Evolutionary conservation across 2,329 filamentous ascomycete genomes (phyloP), one percentile per base, ranked within the genome.

Genomic region (Phialemonium atrogriseum): DNA sequence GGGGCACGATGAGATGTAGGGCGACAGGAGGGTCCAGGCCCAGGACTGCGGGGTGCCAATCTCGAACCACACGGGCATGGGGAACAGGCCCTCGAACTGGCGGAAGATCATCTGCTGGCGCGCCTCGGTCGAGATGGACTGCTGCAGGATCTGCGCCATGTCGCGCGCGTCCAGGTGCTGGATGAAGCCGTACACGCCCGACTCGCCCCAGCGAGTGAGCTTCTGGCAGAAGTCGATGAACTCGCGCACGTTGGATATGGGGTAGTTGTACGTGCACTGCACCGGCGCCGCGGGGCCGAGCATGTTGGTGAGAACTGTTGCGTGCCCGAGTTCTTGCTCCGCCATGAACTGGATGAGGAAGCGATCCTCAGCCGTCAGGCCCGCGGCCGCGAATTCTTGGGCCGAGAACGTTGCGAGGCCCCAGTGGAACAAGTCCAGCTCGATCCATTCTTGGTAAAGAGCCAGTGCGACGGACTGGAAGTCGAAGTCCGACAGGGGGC

Each of bases 191-290:
- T 84, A 87, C 2, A 88, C 83, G 27, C 84, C 81, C 9, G 79
- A 72, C 54, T 91, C 84, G 29, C 84, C 84, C 56, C 73, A 86
- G 20, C 83, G 78, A 1, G 85, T 91, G n/a, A 91, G 59, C 57
- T 87, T 87, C 59, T 89, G 83, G 55, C 74, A 79, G 60, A 91
- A 91, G 61, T 91, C 84, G 46, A 91, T 65, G 49, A 76, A 89
- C 55, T 91, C 84, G 33, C 68, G 72, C 1, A 89, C 77, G 19
- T 74, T 87, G 34, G 62, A 73, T 50, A 76, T 84, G 2, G 84
- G 84, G 51, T 91, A 91, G 60, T 86, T 77, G 64, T 93, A 93
- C 0, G 70, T 78, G 62, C 84, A 91, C 52, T 86, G 80, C 32
- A 68, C 66, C 1, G 84, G 82, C 0, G 84, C 80, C 37, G 73